phyloP scores from a whole-genome alignment of 495 filamentous ascomycete genomes.

The Tuber aestivum region DNA sequence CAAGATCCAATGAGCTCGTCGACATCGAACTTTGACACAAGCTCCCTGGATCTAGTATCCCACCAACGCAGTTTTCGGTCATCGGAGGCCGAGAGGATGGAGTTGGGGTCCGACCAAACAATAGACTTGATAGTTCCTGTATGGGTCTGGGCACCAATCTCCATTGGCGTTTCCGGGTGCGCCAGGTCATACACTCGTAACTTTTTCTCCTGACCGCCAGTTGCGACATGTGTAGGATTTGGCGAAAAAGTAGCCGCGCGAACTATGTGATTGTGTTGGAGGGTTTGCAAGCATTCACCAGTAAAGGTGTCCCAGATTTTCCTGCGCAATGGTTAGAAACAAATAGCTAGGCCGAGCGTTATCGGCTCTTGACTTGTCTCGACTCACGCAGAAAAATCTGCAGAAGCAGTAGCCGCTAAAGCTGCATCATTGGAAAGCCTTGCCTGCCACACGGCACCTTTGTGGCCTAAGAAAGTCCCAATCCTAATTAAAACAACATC shows the following conservation, averaged over 20 bases:
- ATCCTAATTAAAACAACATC: constrained; percentile 56
- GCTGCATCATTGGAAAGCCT: constrained; percentile 80
- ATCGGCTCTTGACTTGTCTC: constrained; percentile 10
- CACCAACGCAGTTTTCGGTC: constrained; percentile 93
- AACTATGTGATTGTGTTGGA: constrained; percentile 90
- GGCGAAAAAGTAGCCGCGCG: constrained; percentile 85
- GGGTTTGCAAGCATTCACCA: constrained; percentile 79
- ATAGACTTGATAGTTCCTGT: constrained; percentile 86
- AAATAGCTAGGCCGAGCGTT: constrained; percentile 4
- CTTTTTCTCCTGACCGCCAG: constrained; percentile 93
- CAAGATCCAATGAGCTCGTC: constrained; percentile 84
- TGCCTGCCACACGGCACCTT: constrained; percentile 95
- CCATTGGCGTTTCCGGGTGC: constrained; percentile 50
- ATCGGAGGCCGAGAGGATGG: constrained; percentile 80
- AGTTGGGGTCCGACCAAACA: constrained; percentile 85
- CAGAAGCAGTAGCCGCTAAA: constrained; percentile 84
- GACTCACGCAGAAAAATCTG: constrained; percentile 88
- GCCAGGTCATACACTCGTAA: constrained; percentile 87
- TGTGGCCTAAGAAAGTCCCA: constrained; percentile 95
- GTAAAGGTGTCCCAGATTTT: constrained; percentile 97
- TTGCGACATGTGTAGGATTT: constrained; percentile 71
- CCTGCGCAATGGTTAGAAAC: constrained; percentile 46
- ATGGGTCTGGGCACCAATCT: constrained; percentile 79
- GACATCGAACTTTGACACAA: constrained; percentile 64
- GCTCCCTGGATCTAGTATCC: constrained; percentile 68